Evolutionary conservation across 176 grass and related monocot species (phyloP).

Genomic region (Coix lacrymajobi): DNA sequence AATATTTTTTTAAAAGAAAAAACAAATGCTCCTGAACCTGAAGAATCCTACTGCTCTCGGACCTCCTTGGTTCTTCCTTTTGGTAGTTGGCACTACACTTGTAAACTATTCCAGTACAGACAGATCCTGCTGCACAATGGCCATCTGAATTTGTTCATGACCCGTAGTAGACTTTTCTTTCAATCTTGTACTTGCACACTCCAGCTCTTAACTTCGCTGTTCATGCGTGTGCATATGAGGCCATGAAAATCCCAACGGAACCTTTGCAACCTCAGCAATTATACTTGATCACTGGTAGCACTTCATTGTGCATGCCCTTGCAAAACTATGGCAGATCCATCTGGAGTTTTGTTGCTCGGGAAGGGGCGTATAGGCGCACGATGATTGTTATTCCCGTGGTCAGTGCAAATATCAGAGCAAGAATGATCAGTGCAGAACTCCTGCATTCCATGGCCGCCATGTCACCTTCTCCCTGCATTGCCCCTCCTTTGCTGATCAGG

Average conservation of each 20-base stretch:
- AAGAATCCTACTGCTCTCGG: neutral
- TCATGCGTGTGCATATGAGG: neutral
- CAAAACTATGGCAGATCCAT: neutral
- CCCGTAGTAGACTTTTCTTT: neutral
- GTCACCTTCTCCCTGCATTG: neutral
- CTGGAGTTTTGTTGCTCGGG: constrained; percentile 16
- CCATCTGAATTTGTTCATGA: neutral
- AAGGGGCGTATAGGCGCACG: constrained; percentile 1
- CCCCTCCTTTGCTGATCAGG: neutral
- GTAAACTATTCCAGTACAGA: neutral
- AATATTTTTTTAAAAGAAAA: neutral
- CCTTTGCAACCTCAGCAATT: neutral
- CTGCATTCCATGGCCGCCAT: constrained; percentile 5
- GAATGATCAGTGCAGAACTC: neutral
- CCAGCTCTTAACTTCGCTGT: neutral
- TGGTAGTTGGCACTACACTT: neutral
- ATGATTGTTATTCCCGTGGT: constrained; percentile 12
- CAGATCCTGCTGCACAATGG: neutral
- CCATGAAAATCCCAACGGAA: neutral
- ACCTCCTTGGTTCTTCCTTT: neutral
- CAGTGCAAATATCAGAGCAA: constrained; percentile 33
- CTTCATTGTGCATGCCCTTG: neutral
- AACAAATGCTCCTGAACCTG: neutral
- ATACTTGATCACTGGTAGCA: neutral
- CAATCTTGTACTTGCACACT: neutral